phyloP scores from a whole-genome alignment of 2,329 filamentous ascomycete genomes.

The Macroventuria anomochaeta region DNA sequence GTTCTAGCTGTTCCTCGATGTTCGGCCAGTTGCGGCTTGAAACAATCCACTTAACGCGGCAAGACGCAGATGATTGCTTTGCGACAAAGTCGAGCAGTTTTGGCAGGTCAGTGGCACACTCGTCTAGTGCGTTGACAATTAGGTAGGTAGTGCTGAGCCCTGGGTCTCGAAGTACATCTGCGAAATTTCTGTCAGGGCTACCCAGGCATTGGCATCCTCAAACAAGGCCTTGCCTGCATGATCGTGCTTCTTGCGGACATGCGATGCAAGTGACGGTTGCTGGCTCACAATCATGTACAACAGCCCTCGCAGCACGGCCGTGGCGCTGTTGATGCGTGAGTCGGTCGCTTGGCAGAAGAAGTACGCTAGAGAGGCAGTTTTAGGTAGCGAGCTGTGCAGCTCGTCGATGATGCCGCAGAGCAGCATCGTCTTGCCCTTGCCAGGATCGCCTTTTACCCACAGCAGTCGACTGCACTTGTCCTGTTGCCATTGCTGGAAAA shows the following conservation, averaged over 20 bases:
- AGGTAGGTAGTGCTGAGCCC: conserved; percentile 13
- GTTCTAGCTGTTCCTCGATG: conserved; percentile 24
- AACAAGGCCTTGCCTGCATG: conserved; percentile 9
- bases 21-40: conserved; percentile 14
- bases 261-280: conserved; percentile 9
- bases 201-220: conserved; percentile 21
- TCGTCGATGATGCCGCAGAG: no score
- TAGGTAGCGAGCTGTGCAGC: no score
- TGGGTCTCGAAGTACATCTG: conserved; percentile 50
- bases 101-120: conserved; percentile 12
- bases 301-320: conserved; percentile 53
- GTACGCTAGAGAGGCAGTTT: no score
- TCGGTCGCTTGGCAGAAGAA: no score
- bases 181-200: conserved; percentile 44
- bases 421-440: no score
- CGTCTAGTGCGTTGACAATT: conserved; percentile 24
- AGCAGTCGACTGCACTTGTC: conserved; percentile 36
- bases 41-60: conserved; percentile 16
- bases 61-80: background rate
- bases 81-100: conserved; percentile 13
- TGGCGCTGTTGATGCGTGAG: no score
- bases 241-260: no score
- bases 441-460: no score
- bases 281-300: conserved; percentile 51
- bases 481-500: conserved; percentile 33